Evolutionary conservation across 164 flowering plant species (phyloP).

Genomic region (Dillenia turbinata): DNA sequence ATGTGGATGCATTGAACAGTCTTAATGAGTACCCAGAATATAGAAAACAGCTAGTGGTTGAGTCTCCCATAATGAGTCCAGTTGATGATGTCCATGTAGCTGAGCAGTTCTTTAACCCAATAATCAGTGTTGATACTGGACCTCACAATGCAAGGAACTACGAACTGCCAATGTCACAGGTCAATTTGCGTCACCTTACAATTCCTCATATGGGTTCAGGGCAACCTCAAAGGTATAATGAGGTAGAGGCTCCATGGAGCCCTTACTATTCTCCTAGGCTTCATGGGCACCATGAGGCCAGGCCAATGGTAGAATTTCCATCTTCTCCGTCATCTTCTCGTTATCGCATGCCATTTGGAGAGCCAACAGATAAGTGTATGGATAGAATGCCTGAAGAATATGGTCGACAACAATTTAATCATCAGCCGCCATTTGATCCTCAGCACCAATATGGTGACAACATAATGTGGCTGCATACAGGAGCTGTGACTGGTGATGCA

Average conservation of each 20-base stretch:
- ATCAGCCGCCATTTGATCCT: conserved; percentile 40
- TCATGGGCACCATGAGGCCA: conserved; percentile 51
- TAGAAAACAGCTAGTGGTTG: conserved; percentile 41
- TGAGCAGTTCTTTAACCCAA: conserved; percentile 53
- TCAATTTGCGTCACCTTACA: conserved; percentile 44
- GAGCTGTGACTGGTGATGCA: conserved; percentile 37
- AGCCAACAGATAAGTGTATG: conserved; percentile 35
- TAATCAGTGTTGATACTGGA: conserved; percentile 39
- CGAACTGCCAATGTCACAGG: conserved; percentile 45
- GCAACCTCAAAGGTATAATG: conserved; percentile 57
- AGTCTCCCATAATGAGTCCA: conserved; percentile 33
- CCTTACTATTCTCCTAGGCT: conserved; percentile 90
- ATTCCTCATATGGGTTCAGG: conserved; percentile 55
- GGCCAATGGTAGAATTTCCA: conserved; percentile 53
- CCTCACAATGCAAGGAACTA: conserved; percentile 43
- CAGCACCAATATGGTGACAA: conserved; percentile 51
- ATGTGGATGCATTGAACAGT: conserved; percentile 94
- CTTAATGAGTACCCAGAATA: conserved; percentile 54
- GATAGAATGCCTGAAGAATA: conserved; percentile 62
- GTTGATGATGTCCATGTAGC: conserved; percentile 35
- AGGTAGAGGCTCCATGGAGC: conserved; percentile 85
- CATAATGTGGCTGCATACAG: conserved; percentile 59
- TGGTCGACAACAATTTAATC: conserved; percentile 38
- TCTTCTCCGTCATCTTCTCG: conserved; percentile 71
- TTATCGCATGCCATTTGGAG: conserved; percentile 47